A percentile compares a stretch with the other conserved stretches of the same genome.
Conservation (phyloP, 2,329 filamentous ascomycete genomes). For the Zasmidium angulare region DNA sequence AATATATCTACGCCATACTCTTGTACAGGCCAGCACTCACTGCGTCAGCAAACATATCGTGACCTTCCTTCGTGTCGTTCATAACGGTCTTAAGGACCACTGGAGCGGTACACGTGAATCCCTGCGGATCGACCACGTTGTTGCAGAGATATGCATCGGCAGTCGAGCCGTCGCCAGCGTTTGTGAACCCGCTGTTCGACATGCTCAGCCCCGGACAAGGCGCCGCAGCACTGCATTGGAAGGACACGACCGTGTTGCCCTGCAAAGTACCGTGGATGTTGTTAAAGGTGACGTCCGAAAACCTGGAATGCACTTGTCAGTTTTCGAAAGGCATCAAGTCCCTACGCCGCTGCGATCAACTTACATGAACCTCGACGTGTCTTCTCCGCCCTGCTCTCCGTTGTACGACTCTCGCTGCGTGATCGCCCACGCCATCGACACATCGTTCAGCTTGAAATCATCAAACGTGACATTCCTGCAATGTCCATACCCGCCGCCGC, state of each 20-base stretch:
- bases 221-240: conserved; percentile 30
- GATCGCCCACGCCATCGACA: not conserved
- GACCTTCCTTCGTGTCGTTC: too few relatives aligned
- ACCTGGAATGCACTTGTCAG: not conserved
- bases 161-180: not conserved
- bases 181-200: conserved; percentile 8
- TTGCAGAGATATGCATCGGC: conserved; percentile 9
- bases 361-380: not conserved
- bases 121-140: conserved; percentile 13
- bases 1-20: too few relatives aligned
- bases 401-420: not conserved
- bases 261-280: not conserved
- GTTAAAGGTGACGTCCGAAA: not conserved
- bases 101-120: conserved; percentile 15
- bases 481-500: conserved; percentile 48
- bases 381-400: not conserved
- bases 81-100: too few relatives aligned
- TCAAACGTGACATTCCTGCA: not conserved
- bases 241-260: conserved; percentile 19
- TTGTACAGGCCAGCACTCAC: too few relatives aligned
- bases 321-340: too few relatives aligned
- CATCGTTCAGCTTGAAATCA: not conserved
- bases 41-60: too few relatives aligned
- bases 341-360: too few relatives aligned
- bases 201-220: conserved; percentile 28